Evolutionary conservation across 306 rosid genomes (phyloP), one percentile per base, ranked within the genome.

Genomic region (Acmispon strigosus): DNA sequence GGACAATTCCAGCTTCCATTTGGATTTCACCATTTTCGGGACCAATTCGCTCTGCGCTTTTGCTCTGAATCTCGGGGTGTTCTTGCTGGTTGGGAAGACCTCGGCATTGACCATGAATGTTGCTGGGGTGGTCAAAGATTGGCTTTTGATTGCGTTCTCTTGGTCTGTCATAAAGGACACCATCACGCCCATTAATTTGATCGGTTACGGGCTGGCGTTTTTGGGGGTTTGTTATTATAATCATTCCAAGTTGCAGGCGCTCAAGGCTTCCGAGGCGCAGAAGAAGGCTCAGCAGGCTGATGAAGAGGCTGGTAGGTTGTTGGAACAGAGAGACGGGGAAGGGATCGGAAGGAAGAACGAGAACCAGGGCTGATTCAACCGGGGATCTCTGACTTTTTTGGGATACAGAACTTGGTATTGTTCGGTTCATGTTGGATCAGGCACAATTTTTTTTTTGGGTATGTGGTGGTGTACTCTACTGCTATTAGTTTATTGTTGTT

Each of bases 101-200:
- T 94, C 99, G 6, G 99, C 99, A 4, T 71, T 94, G 86, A 94
- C 99, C 0, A 91, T 94, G 99, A 94, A 94, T 66, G 99, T 94
- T 12, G 99, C 99, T 34, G 99, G 99, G 10, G 99, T 91, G 37
- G 97, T 91, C 24, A 94, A 94, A 76, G 99, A 94, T 66, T 94
- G 97, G 98, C 83, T 94, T 10, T 62, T 94, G 88, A 94, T 94
- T 44, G 97, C 96, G 0, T 94, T 94, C 80, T 94, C 98, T 5
- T 94, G 98, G 98, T 94, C 98, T 1, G 98, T 94, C 73, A 94
- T 94, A 5, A 94, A 90, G 95, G 98, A 90, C 59, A 90, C 84
- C 0, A 96, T 94, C 50, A 94, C 98, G 0, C 84, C 98, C 0
- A 20, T 94, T 27, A 94, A 94, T 55, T 78, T 94, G 84, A 68